Percentiles rank a stretch among this genome's conserved stretches.
These are phyloP conservation scores for Sporopachydermia cereana DNA, from an alignment of 1,139 yeast species.

Conservation along the genomic window DNA sequence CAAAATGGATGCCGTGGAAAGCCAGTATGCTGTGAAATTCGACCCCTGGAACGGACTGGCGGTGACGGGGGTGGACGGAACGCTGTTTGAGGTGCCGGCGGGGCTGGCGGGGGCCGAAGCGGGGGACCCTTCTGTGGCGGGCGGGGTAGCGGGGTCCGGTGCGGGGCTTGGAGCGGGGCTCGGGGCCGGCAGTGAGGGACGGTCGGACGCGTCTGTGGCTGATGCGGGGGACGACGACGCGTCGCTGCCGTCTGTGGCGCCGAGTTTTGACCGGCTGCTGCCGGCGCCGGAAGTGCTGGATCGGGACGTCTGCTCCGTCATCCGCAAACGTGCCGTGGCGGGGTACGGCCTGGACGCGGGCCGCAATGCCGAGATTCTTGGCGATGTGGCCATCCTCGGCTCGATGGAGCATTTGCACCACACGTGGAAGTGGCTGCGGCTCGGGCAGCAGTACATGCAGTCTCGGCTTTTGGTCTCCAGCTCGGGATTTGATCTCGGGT, in stretches of 20 bases:
- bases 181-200: conserved; percentile 13
- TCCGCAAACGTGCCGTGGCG: conserved; percentile 53
- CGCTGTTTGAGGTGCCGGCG: conserved; percentile 15
- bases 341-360: conserved; percentile 71
- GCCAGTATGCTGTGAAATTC: conserved; percentile 51
- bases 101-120: conserved; percentile 3
- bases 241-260: not conserved
- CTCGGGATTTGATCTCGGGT: conserved; percentile 58
- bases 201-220: conserved; percentile 12
- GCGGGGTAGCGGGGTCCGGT: conserved; percentile 10
- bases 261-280: not conserved
- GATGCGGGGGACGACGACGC: conserved; percentile 17
- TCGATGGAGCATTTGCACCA: conserved; percentile 50
- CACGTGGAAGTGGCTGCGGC: conserved; percentile 84
- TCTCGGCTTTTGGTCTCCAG: conserved; percentile 53
- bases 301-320: conserved; percentile 26
- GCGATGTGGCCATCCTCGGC: conserved; percentile 28
- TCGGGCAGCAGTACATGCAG: conserved; percentile 55
- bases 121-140: not conserved
- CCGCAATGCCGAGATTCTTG: conserved; percentile 50
- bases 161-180: no score
- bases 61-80: conserved; percentile 53
- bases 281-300: conserved; percentile 16
- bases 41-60: conserved; percentile 64
- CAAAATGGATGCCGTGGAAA: conserved; percentile 64